Base-by-base conservation (phyloP, 768 basidiomycete species). In the Rickenella mellea region DNA sequence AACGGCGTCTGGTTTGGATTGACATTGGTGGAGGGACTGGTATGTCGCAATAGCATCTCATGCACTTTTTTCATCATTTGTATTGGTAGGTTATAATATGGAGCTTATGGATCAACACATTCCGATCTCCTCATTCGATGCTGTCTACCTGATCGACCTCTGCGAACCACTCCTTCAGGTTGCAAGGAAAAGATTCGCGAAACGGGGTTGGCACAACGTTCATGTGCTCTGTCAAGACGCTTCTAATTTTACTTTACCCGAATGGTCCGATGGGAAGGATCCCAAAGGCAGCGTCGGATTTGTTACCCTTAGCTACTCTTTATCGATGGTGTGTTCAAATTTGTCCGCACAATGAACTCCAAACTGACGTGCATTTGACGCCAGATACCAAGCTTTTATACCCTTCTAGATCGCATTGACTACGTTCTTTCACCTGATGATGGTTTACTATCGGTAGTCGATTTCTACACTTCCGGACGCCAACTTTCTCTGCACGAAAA, bases 21-120 rank as follows among this genome's bases (percentile, higher is more conserved):
- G 84, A 87, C 54, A 76, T 87, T 43, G 82, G 83, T 12, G 84
- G 83, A 25, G 84, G 83, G 21, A 85, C 83, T 10, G 74, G 74
- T 70, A 31, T 40, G 54, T 32, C 9, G 3, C 19, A 36, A 14
- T 14, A 10, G 15, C 33, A 14, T 19, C 15, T 19, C 10, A 15
- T 36, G 15, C 10, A 17, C 12, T 22, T 19, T 31, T 35, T 29
- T 20, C 15, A 38, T 19, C 27, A 7, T 43, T 9, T 15, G 41
- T 17, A 8, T 28, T 36, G 19, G 21, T 41, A 63, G 76, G 78
- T 5, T 76, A 76, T 63, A 85, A 83, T 55, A 74, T 85, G 50
- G 82, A 85, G 57, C 64, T 74, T 44, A 84, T 84, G 83, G 68
- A 80, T 57, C 71, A 69, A 49, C 70, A 69, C 52, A 64, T 76